Base-by-base conservation (phyloP, 352 stramenopile genomes). In the Phytophthora sojae region DNA sequence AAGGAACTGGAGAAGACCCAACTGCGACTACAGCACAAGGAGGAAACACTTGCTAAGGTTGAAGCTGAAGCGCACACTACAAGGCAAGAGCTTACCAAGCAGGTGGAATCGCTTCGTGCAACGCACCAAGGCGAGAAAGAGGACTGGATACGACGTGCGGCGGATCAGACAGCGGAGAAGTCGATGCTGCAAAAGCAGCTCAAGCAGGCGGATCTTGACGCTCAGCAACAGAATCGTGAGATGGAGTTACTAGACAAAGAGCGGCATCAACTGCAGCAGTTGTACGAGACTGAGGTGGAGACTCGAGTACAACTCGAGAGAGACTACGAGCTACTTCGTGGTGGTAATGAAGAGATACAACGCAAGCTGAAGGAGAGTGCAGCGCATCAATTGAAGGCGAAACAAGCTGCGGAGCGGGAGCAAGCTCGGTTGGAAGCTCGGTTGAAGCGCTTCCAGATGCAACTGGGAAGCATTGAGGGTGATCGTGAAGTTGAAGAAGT, bases 131-230 rank as follows among this genome's bases (percentile, higher is more conserved):
- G 58, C 8, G 79, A 94, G 23, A 83, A 79, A 32, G 88, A 93
- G 59, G 62, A 75, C 21, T 92, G 79, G 82, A 93, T 94, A 53
- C 74, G 84, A 39, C 81, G 81, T 15, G 62, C 88, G 25, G 85
- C 83, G 4, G 86, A 93, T 21, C 82, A 90, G 51, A 79, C 81
- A 4, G 80, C 85, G 2, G 84, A 93, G 42, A 88, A 85, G 53
- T 72, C 79, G 19, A 68, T 78, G 7, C 32, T 88, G 0, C 84
- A 90, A 32, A 89, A 84, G 29, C 75, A 85, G 12, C 60, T 94
- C 23, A 89, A 88, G 65, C 71, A 77, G 14, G 47, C 58, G n/a
- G 68, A 77, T 17, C 66, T 73, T 32, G 37, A 71, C 26, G 55
- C 52, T 32, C 76, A 77, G 57, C 65, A 81, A 9, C 66, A 75